Percentiles rank a stretch among this genome's conserved stretches.
Evolutionary conservation across 1,284 basidiomycete species (phyloP).

Genomic region (Moesziomyces globuligerus): DNA sequence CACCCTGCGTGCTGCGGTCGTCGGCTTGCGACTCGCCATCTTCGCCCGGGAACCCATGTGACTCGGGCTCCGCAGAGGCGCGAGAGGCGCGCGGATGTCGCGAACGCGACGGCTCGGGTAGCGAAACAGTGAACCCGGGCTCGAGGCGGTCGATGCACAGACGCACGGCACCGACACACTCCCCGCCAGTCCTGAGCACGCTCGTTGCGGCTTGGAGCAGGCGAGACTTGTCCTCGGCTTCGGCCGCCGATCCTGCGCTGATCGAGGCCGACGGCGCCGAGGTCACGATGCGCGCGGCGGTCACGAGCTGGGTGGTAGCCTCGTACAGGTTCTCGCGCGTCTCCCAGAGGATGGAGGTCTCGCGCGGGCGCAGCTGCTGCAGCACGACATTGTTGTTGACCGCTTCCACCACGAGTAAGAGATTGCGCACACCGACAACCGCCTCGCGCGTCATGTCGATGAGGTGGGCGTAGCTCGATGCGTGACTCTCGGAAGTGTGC

Average conservation of each 20-base stretch:
- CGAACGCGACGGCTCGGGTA: conserved; percentile 35
- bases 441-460: conserved; percentile 93
- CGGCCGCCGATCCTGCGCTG: conserved; percentile 71
- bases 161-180: conserved; percentile 58
- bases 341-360: conserved; percentile 63
- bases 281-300: conserved; percentile 78
- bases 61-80: conserved; percentile 5
- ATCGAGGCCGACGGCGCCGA: conserved; percentile 67
- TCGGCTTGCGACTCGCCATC: conserved; percentile 7
- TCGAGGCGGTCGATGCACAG: conserved; percentile 55
- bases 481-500: conserved; percentile 83
- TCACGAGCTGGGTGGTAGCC: conserved; percentile 85
- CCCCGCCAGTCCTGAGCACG: conserved; percentile 74
- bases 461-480: conserved; percentile 87
- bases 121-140: conserved; percentile 29
- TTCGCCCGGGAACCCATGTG: conserved; percentile 10
- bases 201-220: conserved; percentile 84
- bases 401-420: conserved; percentile 90
- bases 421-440: conserved; percentile 88
- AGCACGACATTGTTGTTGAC: conserved; percentile 51
- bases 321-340: conserved; percentile 86
- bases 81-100: conserved; percentile 14
- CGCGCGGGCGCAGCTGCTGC: conserved; percentile 42
- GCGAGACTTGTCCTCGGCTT: conserved; percentile 79
- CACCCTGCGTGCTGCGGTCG: conserved; percentile 6